Percentiles rank a stretch among this genome's conserved stretches.
Conservation (phyloP, 2,329 filamentous ascomycete species). For the Cryoendolithus antarcticus region DNA sequence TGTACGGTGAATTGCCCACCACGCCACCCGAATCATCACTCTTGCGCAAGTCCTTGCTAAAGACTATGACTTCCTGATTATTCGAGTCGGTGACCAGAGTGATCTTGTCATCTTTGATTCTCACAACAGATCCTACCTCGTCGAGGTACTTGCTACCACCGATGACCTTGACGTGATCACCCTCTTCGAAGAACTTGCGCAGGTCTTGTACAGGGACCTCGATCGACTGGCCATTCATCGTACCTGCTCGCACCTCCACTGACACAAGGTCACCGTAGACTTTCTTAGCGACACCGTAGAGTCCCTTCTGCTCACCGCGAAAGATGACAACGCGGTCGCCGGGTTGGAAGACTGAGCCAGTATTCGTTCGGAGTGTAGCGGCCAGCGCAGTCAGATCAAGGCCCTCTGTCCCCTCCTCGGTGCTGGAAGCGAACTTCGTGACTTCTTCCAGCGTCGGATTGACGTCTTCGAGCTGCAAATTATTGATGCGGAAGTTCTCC, state of each 20-base stretch:
- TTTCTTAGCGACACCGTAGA: conserved; percentile 71
- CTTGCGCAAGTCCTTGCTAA: conserved; percentile 90
- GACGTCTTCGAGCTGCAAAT: conserved; percentile 75
- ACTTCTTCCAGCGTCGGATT: conserved; percentile 91
- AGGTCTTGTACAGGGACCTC: conserved; percentile 87
- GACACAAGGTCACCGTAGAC: conserved; percentile 89
- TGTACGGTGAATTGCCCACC: conserved; percentile 74
- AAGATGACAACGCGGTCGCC: conserved; percentile 94
- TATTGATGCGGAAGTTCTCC: conserved; percentile 85
- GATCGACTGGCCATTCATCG: conserved; percentile 68
- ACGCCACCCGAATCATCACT: conserved; percentile 84
- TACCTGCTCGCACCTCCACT: conserved; percentile 65
- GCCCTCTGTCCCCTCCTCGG: conserved; percentile 85
- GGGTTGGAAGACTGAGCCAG: conserved; percentile 71
- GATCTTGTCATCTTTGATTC: conserved; percentile 82
- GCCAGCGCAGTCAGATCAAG: conserved; percentile 84
- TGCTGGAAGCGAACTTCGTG: conserved; percentile 79
- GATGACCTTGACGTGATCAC: conserved; percentile 98
- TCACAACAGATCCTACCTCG: conserved; percentile 93
- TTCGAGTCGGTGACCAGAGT: conserved; percentile 88
- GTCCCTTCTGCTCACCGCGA: conserved; percentile 85
- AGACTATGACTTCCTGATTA: conserved; percentile 89
- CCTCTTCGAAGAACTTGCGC: conserved; percentile 81
- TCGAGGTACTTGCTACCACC: conserved; percentile 88
- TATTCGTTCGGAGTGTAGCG: conserved; percentile 75